phyloP scores from a whole-genome alignment of 441 rosid species.

The Populus trichocarpa region DNA sequence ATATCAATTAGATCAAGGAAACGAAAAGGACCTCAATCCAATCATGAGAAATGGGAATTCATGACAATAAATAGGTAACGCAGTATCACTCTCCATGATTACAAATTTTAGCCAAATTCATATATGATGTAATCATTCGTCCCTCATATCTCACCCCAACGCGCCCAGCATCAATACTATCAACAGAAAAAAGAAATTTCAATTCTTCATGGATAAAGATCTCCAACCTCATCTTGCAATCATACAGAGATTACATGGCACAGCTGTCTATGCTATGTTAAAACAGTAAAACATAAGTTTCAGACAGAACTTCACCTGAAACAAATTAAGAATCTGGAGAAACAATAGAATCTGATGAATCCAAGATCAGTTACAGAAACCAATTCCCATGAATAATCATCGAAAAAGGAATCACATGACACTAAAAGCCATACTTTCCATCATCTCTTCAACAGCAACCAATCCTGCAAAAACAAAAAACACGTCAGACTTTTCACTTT shows the following conservation, averaged over 20 bases:
- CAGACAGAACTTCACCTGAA: conserved; percentile 31
- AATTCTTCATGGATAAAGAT: not conserved
- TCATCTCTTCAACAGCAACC: conserved; percentile 25
- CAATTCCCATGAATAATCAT: conserved; percentile 30
- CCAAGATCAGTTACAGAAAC: conserved; percentile 35
- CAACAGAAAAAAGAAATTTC: not conserved
- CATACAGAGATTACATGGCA: conserved; percentile 7
- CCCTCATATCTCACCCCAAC: not conserved
- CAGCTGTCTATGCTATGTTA: not conserved
- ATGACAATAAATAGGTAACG: conserved; percentile 8
- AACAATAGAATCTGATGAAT: conserved; percentile 43
- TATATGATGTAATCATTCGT: not conserved
- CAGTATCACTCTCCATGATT: not conserved
- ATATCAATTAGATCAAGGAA: not conserved
- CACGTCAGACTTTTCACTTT: not conserved
- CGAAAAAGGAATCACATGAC: conserved; percentile 8
- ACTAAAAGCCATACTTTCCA: conserved; percentile 16
- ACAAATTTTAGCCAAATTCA: not conserved
- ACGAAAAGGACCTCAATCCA: not conserved
- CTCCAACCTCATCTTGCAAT: not conserved
- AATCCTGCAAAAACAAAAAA: not conserved
- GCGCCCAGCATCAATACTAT: not conserved
- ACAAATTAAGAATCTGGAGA: conserved; percentile 34
- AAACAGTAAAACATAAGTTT: not conserved
- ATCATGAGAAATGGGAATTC: not conserved